Conservation (phyloP, 768 basidiomycete genomes). For the Pholiota microspora region DNA sequence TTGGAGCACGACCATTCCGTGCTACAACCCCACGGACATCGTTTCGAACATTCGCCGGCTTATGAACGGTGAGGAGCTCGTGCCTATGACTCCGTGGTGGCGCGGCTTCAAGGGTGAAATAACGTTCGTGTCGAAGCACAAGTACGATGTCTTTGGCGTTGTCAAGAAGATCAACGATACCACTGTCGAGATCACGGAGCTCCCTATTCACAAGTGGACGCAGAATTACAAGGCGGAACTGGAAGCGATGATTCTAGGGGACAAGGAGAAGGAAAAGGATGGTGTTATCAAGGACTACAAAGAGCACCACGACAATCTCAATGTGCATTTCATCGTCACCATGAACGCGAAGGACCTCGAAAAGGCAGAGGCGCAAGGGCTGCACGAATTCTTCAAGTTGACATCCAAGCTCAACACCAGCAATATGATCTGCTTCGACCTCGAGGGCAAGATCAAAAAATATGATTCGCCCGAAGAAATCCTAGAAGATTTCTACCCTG, state of each 20-base stretch:
- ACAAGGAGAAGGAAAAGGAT: conserved; percentile 64
- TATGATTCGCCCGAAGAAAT: conserved; percentile 90
- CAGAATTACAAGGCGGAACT: conserved; percentile 89
- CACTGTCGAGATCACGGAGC: conserved; percentile 93
- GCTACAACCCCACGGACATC: conserved; percentile 90
- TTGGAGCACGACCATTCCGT: conserved; percentile 93
- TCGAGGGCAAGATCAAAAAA: conserved; percentile 93
- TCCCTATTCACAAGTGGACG: conserved; percentile 96
- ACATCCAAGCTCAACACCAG: conserved; percentile 79
- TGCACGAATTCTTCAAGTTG: conserved; percentile 91
- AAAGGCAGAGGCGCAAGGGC: conserved; percentile 86
- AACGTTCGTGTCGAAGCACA: conserved; percentile 78
- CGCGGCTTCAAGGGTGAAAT: conserved; percentile 91
- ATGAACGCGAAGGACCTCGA: conserved; percentile 80
- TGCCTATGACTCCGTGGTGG: conserved; percentile 96
- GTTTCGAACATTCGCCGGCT: conserved; percentile 83
- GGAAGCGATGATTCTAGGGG: conserved; percentile 78
- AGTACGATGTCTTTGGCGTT: conserved; percentile 78
- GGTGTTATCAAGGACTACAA: conserved; percentile 92
- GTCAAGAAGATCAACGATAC: conserved; percentile 76
- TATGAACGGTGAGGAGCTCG: conserved; percentile 82
- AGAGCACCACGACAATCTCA: conserved; percentile 91
- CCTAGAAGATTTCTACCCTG: conserved; percentile 88
- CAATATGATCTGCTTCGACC: conserved; percentile 99
- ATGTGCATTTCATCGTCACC: conserved; percentile 84